Percentiles rank a stretch among this genome's conserved stretches.
These are phyloP conservation scores for Inga oerstediana DNA, from an alignment of 306 rosid genomes.

Conservation along the genomic window DNA sequence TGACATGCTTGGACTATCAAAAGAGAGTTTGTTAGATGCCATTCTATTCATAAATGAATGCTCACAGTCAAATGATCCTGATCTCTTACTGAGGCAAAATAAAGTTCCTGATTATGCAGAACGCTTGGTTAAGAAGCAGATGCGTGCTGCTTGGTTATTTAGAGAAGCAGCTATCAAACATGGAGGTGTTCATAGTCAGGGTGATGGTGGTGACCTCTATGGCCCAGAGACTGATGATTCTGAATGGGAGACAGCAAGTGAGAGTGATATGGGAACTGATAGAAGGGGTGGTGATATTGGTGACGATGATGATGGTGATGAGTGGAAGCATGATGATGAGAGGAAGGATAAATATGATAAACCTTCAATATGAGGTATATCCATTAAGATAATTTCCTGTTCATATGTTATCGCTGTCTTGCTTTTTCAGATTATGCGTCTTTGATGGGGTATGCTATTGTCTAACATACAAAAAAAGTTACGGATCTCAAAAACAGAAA, in stretches of 20 bases:
- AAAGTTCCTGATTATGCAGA: slow-evolving; percentile 99
- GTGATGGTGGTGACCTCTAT: slow-evolving; percentile 83
- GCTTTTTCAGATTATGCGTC: not conserved
- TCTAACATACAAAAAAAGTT: not conserved
- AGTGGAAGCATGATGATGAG: slow-evolving; percentile 81
- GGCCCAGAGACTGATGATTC: slow-evolving; percentile 92
- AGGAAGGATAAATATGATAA: slow-evolving; percentile 77
- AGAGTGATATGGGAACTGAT: slow-evolving; percentile 94
- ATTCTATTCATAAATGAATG: slow-evolving; percentile 96
- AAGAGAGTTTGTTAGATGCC: slow-evolving; percentile 95
- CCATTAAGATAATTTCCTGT: not conserved
- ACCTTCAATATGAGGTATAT: slow-evolving; percentile 74
- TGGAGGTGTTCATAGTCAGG: slow-evolving; percentile 87
- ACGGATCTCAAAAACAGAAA: not conserved
- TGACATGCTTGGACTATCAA: slow-evolving; percentile 94
- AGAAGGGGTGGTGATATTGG: slow-evolving; percentile 86
- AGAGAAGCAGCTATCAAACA: slow-evolving; percentile 95
- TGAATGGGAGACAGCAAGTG: slow-evolving; percentile 99
- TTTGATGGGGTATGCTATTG: not conserved
- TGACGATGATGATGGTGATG: slow-evolving; percentile 70
- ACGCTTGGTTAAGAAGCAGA: slow-evolving; percentile 92
- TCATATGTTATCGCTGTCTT: not conserved
- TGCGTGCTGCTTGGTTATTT: slow-evolving; percentile 98
- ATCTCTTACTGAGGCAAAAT: slow-evolving; percentile 82
- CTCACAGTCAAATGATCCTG: slow-evolving; percentile 96